phyloP scores from a whole-genome alignment of 352 stramenopile species.

The Phytophthora sojae region DNA sequence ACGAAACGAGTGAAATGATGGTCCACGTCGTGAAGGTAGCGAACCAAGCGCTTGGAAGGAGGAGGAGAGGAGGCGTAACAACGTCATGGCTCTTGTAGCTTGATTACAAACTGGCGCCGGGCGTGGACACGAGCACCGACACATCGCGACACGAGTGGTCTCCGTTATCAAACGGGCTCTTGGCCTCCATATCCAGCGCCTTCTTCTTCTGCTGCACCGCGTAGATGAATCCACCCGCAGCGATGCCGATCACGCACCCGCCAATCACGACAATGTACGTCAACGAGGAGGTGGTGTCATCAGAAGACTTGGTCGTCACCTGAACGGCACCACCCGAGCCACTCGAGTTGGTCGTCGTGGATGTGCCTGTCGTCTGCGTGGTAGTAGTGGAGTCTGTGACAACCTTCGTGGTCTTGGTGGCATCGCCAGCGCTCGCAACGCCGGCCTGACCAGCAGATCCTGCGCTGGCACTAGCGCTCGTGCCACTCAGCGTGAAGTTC shows the following conservation, averaged over 20 bases:
- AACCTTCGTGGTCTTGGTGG: conserved; percentile 15
- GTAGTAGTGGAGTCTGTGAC: conserved; percentile 11
- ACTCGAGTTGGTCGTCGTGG: conserved; percentile 23
- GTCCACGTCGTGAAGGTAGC: conserved; percentile 38
- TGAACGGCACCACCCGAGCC: conserved; percentile 32
- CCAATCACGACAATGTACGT: conserved; percentile 46
- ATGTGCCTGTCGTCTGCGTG: conserved; percentile 30
- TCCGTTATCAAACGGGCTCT: conserved; percentile 43
- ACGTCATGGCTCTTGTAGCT: conserved; percentile 9
- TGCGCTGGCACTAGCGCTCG: conserved; percentile 26
- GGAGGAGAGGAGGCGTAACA: conserved; percentile 1
- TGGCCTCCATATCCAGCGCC: conserved; percentile 47
- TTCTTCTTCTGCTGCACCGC: conserved; percentile 64
- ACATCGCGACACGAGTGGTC: conserved; percentile 42
- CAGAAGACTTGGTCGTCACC: conserved; percentile 61
- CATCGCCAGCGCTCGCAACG: conserved; percentile 23
- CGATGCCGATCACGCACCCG: conserved; percentile 45
- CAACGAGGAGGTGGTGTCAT: conserved; percentile 32
- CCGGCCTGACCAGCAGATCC: conserved; percentile 21
- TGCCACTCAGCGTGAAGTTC: conserved; percentile 39
- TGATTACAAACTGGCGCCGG: conserved; percentile 29
- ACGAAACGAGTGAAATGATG: conserved; percentile 16
- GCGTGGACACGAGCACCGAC: conserved; percentile 49
- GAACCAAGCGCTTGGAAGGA: conserved; percentile 24
- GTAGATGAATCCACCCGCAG: conserved; percentile 52